phyloP scores from a whole-genome alignment of 129 eudicot genomes.

The Erigeron canadensis region DNA sequence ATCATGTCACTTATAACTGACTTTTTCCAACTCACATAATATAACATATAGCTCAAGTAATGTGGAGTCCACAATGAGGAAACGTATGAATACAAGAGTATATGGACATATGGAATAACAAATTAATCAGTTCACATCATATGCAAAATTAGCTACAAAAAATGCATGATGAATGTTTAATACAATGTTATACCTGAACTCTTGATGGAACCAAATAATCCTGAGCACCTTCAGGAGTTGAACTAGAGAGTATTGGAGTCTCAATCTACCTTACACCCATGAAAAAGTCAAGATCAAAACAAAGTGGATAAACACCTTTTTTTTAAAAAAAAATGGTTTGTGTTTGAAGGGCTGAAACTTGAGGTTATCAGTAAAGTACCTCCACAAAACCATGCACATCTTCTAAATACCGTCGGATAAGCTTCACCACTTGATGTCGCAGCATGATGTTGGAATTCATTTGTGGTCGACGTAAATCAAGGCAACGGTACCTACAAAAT shows the following conservation, averaged over 20 bases:
- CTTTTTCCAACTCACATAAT: background rate
- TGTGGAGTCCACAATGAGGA: no score
- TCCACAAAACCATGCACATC: conserved; percentile 89
- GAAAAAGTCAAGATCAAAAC: conserved; percentile 59
- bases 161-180: background rate
- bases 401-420: conserved; percentile 82
- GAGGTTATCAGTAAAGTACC: conserved; percentile 42
- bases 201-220: conserved; percentile 98
- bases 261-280: conserved; percentile 98
- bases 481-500: conserved; percentile 75
- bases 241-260: conserved; percentile 97
- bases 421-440: conserved; percentile 85
- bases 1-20: background rate
- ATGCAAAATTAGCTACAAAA: background rate
- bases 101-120: no score
- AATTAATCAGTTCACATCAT: no score
- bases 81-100: no score
- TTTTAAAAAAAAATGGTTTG: background rate
- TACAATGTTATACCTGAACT: conserved; percentile 65
- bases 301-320: conserved; percentile 19
- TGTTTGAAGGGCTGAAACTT: conserved; percentile 4
- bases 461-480: conserved; percentile 89
- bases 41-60: background rate
- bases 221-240: conserved; percentile 99
- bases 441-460: no score